These are phyloP conservation scores for Cydonia oblonga DNA, from an alignment of 331 rosid genomes.

Conservation along the genomic window DNA sequence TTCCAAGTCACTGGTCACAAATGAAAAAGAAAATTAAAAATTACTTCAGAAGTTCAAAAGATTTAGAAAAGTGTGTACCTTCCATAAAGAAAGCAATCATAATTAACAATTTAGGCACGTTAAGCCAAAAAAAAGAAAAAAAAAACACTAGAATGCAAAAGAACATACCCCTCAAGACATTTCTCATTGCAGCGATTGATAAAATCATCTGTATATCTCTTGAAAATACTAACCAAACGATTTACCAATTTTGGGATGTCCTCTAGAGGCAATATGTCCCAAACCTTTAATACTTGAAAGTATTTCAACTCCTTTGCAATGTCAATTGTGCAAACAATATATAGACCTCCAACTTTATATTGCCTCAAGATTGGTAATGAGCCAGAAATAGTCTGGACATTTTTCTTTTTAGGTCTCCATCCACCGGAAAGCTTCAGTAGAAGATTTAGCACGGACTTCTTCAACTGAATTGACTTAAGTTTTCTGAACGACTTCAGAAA, in stretches of 20 bases:
- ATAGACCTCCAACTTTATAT: conserved; percentile 36
- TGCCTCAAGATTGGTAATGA: conserved; percentile 33
- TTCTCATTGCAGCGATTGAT: conserved; percentile 18
- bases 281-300: conserved; percentile 23
- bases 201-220: conserved; percentile 24
- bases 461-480: conserved; percentile 14
- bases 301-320: conserved; percentile 24
- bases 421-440: conserved; percentile 45
- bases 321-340: conserved; percentile 39
- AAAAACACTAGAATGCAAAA: background rate
- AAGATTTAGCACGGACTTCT: conserved; percentile 30
- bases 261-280: conserved; percentile 25
- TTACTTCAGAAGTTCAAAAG: background rate
- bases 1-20: conserved; percentile 31
- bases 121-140: too few species aligned
- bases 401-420: conserved; percentile 49
- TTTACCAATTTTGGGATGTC: conserved; percentile 9
- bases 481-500: conserved; percentile 53
- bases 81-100: background rate
- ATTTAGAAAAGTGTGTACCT: background rate
- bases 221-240: conserved; percentile 14
- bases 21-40: background rate
- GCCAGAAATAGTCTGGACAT: conserved; percentile 18
- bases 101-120: background rate
- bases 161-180: conserved; percentile 21